Evolutionary conservation across 805 yeast genomes (phyloP), one percentile per base, ranked within the genome.

Genomic region (Teunomyces panamensis): DNA sequence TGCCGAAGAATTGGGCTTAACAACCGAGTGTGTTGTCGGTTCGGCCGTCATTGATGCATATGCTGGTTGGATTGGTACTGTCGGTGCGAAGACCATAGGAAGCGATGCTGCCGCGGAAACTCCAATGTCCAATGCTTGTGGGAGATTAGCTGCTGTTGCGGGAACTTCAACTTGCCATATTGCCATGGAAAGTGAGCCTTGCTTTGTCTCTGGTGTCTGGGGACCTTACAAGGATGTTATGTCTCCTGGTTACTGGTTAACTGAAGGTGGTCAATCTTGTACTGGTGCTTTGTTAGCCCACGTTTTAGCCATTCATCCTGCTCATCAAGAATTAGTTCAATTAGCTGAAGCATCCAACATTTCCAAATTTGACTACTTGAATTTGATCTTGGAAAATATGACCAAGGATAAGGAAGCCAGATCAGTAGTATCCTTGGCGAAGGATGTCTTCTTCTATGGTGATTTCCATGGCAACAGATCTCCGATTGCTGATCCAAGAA

Each of bases 221-320:
- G 99, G 99, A 10, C 99, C 99, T 2, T 94, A 94, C 69, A 79
- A 90, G 59, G 96, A 91, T 66, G 96, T 89, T 4, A 78, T 92
- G 74, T 87, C 95, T n/a, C 85, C 87, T 27, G 89, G 84, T 5
- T 85, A 75, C 60, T 94, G 98, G 98, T 76, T 91, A 54, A 96
- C 98, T 10, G 99, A 94, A 69, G 99, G 99, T 62, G 99, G 99
- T n/a, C 99, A 94, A 67, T 85, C 95, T 11, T 87, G 96, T 63
- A 94, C 99, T 2, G 99, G 99, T 56, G 97, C 95, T 28, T 77
- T 94, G 34, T 76, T 94, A 53, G 92, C 94, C 2, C 96, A 89
- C 65, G 92, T 92, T 11, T 68, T 94, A 51, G 77, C 88, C 9
- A 85, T 88, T 8, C 98, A 94, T 63, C 97, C 97, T 0, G 96